Evolutionary conservation across 495 filamentous ascomycete species (phyloP), one percentile per base, ranked within the genome.

Genomic region (Aspergillus hancockii): DNA sequence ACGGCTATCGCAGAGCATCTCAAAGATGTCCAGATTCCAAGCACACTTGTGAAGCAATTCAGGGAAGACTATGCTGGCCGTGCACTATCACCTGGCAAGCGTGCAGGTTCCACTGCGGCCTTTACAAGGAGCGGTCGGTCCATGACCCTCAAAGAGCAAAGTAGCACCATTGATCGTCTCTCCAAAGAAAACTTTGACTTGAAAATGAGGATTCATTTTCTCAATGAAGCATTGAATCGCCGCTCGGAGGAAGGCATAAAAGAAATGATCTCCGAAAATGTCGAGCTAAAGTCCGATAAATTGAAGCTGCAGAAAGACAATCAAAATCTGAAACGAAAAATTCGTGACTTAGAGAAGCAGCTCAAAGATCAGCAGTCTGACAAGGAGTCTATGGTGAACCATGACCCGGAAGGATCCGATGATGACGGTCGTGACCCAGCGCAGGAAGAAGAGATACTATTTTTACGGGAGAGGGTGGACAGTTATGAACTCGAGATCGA

Each of bases 231-330:
- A 10, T 74, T 98, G 28, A 92, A 95, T 73, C 90, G 92, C 67
- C 88, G 93, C 40, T 96, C 92, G 9, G 95, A 98, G 70, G 95
- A 98, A 71, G 91, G 92, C 52, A 88, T 98, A 70, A 96, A 95
- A 75, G 93, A 96, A 68, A 92, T 97, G 88, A 93, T 96, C 62
- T 89, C 90, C 21, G 93, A 98, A 74, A 98, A 97, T 71, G 92
- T 97, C 14, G 93, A 98, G 70, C 80, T 97, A 55, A 93, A 93
- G 68, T 96, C 93, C 3, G 88, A 90, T 50, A 85, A 97, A 57
- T 84, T 93, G 12, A 89, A 93, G 51, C 81, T 90, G 31, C 90
- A 93, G 69, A 89, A 95, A 54, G 95, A 98, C 50, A 93, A 90
- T 54, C 93, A 93, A 66, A 77, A 83, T 16, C 71, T 97, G 45